A percentile compares a stretch with the other conserved stretches of the same genome.
Conservation (phyloP, 2,329 filamentous ascomycete genomes). For the Trichoderma hamatum region DNA sequence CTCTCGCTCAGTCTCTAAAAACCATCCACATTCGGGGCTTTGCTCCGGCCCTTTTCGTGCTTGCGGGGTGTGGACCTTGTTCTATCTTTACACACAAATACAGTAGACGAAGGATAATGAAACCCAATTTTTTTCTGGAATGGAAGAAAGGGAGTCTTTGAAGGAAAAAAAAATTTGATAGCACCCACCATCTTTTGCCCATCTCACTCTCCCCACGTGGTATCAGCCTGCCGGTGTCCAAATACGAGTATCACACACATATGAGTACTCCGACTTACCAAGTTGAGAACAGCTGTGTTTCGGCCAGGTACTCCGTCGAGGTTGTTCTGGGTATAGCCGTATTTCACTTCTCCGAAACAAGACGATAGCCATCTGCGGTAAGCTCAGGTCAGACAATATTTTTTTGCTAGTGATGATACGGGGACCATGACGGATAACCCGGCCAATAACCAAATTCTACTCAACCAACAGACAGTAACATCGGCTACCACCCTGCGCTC, state of each 20-base stretch:
- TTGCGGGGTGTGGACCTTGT: background rate
- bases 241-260: background rate
- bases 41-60: slow-evolving; percentile 4
- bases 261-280: slow-evolving; percentile 13
- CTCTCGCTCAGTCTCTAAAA: background rate
- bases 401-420: background rate
- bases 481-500: background rate
- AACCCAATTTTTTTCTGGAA: slow-evolving; percentile 12
- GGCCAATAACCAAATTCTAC: background rate
- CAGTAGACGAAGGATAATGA: background rate
- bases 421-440: background rate
- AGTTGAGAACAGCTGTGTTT: background rate
- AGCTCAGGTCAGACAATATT: background rate
- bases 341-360: background rate
- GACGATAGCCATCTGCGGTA: background rate
- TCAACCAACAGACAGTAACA: background rate
- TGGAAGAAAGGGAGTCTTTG: background rate
- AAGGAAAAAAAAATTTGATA: background rate
- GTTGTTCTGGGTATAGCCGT: background rate
- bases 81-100: slow-evolving; percentile 14
- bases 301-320: background rate
- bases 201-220: slow-evolving; percentile 3
- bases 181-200: background rate
- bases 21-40: background rate
- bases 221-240: slow-evolving; percentile 5